A percentile compares a stretch with the other conserved stretches of the same genome.
Evolutionary conservation across 805 yeast species (phyloP).

Genomic region (Lipomyces yamanashiensis): DNA sequence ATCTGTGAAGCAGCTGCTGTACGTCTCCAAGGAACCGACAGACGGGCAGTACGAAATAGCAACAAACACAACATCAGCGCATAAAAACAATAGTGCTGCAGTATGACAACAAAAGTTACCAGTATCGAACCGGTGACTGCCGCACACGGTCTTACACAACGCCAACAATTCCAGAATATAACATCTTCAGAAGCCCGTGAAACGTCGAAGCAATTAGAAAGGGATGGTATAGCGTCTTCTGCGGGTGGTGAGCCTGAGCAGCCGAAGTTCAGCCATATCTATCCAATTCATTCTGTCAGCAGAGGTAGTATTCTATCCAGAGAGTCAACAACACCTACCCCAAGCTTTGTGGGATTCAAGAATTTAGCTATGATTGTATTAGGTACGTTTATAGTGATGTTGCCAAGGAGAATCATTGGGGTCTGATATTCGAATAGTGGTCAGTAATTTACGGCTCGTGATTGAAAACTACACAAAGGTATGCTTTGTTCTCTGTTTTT

Average conservation of each 20-base stretch:
- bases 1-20: too few relatives aligned
- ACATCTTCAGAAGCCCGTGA: neutral
- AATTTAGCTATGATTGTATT: slow-evolving; percentile 50
- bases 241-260: neutral
- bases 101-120: slow-evolving; percentile 2
- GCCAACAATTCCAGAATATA: neutral
- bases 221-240: neutral
- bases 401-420: neutral
- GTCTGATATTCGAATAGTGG: slow-evolving; percentile 28
- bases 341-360: slow-evolving; percentile 48
- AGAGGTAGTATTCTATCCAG: slow-evolving; percentile 31
- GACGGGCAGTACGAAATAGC: too few relatives aligned
- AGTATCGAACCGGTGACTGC: neutral
- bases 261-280: slow-evolving; percentile 29
- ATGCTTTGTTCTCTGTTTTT: neutral
- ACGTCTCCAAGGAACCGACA: too few relatives aligned
- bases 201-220: neutral
- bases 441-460: slow-evolving; percentile 49
- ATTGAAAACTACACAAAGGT: slow-evolving; percentile 46
- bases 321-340: slow-evolving; percentile 35
- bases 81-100: neutral
- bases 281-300: slow-evolving; percentile 29
- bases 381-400: slow-evolving; percentile 8
- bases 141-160: neutral
- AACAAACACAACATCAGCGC: too few relatives aligned